Percentiles rank a stretch among this genome's conserved stretches.
These are phyloP conservation scores for Chlorella sorokiniana DNA, from an alignment of 139 green algal genomes.

Conservation along the genomic window DNA sequence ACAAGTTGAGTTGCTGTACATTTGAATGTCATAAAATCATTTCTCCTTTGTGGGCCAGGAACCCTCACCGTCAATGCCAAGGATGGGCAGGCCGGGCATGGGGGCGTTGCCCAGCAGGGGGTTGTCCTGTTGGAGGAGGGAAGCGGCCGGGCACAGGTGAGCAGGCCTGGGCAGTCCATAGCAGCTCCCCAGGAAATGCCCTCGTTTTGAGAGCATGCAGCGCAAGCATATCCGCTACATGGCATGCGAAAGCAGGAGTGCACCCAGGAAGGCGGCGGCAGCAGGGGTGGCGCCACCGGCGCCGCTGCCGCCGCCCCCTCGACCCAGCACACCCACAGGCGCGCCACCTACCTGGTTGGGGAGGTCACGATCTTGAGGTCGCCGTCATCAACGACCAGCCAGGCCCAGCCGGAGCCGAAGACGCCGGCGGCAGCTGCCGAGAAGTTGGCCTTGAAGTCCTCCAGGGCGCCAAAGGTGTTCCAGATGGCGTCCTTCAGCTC, in stretches of 20 bases:
- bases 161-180: background rate
- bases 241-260: background rate
- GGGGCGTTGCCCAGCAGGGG: constrained; percentile 16
- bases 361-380: constrained; percentile 56
- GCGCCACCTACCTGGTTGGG: constrained; percentile 49
- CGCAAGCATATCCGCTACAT: background rate
- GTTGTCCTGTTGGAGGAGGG: constrained; percentile 15
- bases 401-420: constrained; percentile 67
- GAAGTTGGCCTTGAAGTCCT: constrained; percentile 54
- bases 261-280: background rate
- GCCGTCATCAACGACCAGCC: constrained; percentile 1
- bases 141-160: background rate
- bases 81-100: constrained; percentile 10
- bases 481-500: constrained; percentile 42
- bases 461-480: constrained; percentile 56
- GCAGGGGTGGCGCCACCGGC: background rate
- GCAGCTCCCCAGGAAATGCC: too few species aligned
- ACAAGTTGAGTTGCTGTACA: background rate
- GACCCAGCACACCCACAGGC: background rate
- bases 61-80: constrained; percentile 63
- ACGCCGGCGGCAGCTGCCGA: constrained; percentile 42
- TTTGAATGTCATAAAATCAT: background rate
- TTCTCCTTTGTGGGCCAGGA: background rate
- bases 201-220: too few species aligned
- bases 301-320: background rate